Evolutionary conservation across 345 rosid genomes (phyloP), one percentile per base, ranked within the genome.

Genomic region (Gossypium bickii): DNA sequence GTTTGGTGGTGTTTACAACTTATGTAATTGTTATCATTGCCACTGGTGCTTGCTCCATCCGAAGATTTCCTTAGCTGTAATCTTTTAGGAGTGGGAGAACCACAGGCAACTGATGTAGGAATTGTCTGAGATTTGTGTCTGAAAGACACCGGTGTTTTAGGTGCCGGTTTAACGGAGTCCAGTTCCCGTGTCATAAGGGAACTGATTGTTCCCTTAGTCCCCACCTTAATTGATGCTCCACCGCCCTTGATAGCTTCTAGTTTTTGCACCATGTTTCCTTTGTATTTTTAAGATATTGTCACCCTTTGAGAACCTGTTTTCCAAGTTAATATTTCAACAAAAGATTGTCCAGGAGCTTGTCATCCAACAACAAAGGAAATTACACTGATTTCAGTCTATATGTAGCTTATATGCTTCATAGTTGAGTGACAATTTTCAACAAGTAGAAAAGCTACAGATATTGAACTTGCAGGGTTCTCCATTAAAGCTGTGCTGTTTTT

Each of bases 211-310:
- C 99, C 98, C 1, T 89, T 93, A 5, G 98, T 81, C 65, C 99
- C 99, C 24, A 95, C 83, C 82, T 79, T 89, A 80, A 93, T 84
- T 22, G 98, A 88, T 77, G 97, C 99, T 78, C 97, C 98, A 72
- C 92, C 94, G 24, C 90, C 89, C 82, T 76, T 89, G 82, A 88
- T 83, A 76, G 87, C 81, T 89, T 93, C 98, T 60, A 89, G 87
- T 73, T 85, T 88, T 83, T 85, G 96, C 78, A 79, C 93, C 99
- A 93, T 92, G 62, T 77, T 82, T 79, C 48, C 64, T 58, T 47
- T 52, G 38, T 43, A 53, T 12, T 66, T 73, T 63, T 29, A 76
- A 66, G 15, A 74, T 55, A 69, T 43, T 78, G 73, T 77, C 53
- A 20, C 58, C 80, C 17, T 57, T 70, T 77, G 60, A 62, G 63